These are phyloP conservation scores for Poteriospumella lacustris DNA, from an alignment of 108 stramenopile species.

Conservation along the genomic window DNA sequence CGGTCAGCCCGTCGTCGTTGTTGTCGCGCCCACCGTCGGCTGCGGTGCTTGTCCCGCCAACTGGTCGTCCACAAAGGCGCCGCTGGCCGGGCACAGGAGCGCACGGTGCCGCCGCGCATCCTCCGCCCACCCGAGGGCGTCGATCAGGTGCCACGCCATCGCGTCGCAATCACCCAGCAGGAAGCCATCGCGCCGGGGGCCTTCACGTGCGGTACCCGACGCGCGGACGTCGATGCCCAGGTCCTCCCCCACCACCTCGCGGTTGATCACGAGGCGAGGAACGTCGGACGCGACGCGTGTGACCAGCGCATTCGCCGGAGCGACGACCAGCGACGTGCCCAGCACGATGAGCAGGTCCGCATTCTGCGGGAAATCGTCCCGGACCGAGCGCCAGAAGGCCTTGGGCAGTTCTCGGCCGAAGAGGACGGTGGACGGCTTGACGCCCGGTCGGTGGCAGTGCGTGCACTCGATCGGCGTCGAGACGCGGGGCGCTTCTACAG, in stretches of 20 bases:
- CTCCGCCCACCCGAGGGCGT: no score
- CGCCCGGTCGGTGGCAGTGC: slow-evolving; percentile 54
- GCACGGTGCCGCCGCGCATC: no score
- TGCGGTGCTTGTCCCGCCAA: no score
- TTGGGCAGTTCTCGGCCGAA: slow-evolving; percentile 66
- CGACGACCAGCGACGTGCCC: slow-evolving; percentile 66
- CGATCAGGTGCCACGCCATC: no score
- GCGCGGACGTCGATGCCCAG: slow-evolving; percentile 57
- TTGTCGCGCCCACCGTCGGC: no score
- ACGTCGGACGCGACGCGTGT: slow-evolving; percentile 56
- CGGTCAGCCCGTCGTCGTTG: no score
- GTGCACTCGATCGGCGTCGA: slow-evolving; percentile 64
- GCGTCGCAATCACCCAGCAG: no score
- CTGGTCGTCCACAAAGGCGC: no score
- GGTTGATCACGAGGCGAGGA: slow-evolving; percentile 66
- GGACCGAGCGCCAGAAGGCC: slow-evolving; percentile 60
- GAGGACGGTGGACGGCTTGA: slow-evolving; percentile 76
- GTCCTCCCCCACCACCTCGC: slow-evolving; percentile 62
- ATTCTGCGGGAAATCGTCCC: slow-evolving; percentile 54
- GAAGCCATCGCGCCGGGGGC: no score
- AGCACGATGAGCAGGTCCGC: slow-evolving; percentile 64
- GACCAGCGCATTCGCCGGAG: slow-evolving; percentile 69
- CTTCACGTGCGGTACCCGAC: no score
- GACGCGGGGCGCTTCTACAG: slow-evolving; percentile 54
- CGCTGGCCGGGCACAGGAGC: no score